Base-by-base conservation (phyloP, 2,329 filamentous ascomycete genomes). In the Nemania abortiva region DNA sequence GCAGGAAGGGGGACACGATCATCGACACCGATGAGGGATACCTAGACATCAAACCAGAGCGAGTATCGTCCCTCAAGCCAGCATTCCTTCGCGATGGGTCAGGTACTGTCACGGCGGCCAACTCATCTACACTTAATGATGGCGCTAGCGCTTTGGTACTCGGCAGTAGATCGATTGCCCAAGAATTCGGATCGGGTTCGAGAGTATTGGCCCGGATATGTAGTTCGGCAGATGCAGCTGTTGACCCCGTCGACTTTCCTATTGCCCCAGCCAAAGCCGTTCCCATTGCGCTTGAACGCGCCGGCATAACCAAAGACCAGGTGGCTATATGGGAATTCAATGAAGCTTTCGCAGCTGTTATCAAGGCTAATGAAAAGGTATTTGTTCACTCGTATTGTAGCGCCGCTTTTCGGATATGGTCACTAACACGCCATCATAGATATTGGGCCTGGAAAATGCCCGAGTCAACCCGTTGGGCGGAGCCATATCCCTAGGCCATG, bases 321-420 rank as follows among this genome's bases (percentile, higher is more conserved):
- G 94, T 99, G 54, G 91, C 95, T 5, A 84, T 98, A 24, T 98
- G 96, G 95, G 96, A 98, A 81, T 97, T 99, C 82, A 99, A 99
- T 81, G 96, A 99, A 83, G 96, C 96, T 0, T 99, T 99, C 79
- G 95, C 96, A 31, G 93, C 93, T 4, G 95, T 98, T 34, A 96
- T 98, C 81, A 94, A 96, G 79, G 95, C 95, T 50, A 98, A 98
- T 78, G 91, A 93, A 77, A 95, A 97, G 88, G 91, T 91, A 77
- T 70, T 74, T 64, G 34, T 29, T 52, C 37, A 15, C 29, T 45
- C 58, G 18, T 47, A 27, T 50, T 50, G 3, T 45, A 29, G 29
- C 22, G 29, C 37, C 18, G 13, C 13, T 29, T 15, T 45, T 29
- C 13, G 18, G n/a, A 39, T 49, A 47, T 9, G 22, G 61, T 27